These are phyloP conservation scores for Lichtheimia hyalospora DNA, from an alignment of 371 early-diverging fungal species.

Conservation along the genomic window DNA sequence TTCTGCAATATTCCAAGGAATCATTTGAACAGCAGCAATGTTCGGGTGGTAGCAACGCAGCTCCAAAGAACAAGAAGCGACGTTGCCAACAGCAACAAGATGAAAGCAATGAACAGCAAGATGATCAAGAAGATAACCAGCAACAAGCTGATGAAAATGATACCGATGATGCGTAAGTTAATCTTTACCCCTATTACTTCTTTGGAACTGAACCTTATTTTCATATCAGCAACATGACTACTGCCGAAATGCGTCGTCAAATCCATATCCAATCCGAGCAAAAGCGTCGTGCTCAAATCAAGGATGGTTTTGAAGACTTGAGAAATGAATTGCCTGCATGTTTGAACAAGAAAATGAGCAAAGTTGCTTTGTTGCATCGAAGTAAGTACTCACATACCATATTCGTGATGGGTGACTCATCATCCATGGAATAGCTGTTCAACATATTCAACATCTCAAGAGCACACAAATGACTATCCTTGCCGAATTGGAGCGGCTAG, in stretches of 20 bases:
- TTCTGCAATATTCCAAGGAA: conserved; percentile 46
- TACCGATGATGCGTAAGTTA: not conserved
- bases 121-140: not conserved
- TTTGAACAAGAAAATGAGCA: conserved; percentile 43
- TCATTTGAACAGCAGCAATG: conserved; percentile 32
- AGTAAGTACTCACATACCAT: conserved; percentile 15
- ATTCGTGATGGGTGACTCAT: no score
- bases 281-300: conserved; percentile 49
- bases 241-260: conserved; percentile 40
- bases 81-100: not conserved
- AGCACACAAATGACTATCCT: conserved; percentile 30
- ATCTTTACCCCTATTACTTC: not conserved
- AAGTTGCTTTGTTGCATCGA: conserved; percentile 40
- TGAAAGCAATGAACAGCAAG: not conserved
- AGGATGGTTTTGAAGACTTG: conserved; percentile 45
- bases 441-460: conserved; percentile 35
- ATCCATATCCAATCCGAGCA: conserved; percentile 52
- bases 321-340: conserved; percentile 38
- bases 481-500: conserved; percentile 28
- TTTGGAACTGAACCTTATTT: not conserved
- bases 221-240: conserved; percentile 8
- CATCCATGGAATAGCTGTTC: no score
- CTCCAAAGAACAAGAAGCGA: conserved; percentile 16
- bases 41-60: conserved; percentile 1
- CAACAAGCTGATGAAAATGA: conserved; percentile 1